Percentiles rank a stretch among this genome's conserved stretches.
Evolutionary conservation across 139 green algal genomes (phyloP).

Genomic region (Nannochloris sp.): DNA sequence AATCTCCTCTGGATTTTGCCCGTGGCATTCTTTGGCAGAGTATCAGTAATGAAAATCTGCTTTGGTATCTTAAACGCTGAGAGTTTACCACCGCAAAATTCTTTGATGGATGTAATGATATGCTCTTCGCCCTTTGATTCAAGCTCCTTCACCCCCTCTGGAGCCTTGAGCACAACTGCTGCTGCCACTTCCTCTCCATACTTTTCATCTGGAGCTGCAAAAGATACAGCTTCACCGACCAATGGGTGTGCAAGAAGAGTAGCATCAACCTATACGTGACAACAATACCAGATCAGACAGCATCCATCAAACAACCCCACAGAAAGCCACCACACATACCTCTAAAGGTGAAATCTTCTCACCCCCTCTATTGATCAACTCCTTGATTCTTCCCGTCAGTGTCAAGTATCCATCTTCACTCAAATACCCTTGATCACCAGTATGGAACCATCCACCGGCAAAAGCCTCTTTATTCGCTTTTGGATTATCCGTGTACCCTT

Average conservation of each 20-base stretch:
- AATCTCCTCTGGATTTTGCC: slow-evolving; percentile 75
- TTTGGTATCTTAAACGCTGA: slow-evolving; percentile 67
- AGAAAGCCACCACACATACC: not conserved
- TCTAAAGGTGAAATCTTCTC: slow-evolving; percentile 82
- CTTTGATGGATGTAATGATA: slow-evolving; percentile 27
- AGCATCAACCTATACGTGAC: slow-evolving; percentile 53
- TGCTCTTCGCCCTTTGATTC: slow-evolving; percentile 1
- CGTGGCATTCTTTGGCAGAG: slow-evolving; percentile 70
- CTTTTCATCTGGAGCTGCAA: slow-evolving; percentile 69
- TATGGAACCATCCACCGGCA: slow-evolving; percentile 55
- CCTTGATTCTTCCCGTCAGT: slow-evolving; percentile 81
- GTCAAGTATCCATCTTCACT: slow-evolving; percentile 70
- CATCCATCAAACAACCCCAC: no score
- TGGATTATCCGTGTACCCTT: slow-evolving; percentile 68
- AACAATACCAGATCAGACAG: not conserved
- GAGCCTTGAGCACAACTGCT: slow-evolving; percentile 55
- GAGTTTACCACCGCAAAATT: slow-evolving; percentile 33
- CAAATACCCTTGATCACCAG: slow-evolving; percentile 63
- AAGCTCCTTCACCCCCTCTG: slow-evolving; percentile 12
- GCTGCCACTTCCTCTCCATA: slow-evolving; percentile 78
- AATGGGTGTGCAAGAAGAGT: slow-evolving; percentile 59
- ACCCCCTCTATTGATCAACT: slow-evolving; percentile 85
- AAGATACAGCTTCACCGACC: slow-evolving; percentile 72
- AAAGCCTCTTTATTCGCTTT: slow-evolving; percentile 68
- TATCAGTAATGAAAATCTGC: slow-evolving; percentile 51